Conservation (phyloP, 768 basidiomycete species). For the Tremella mesenterica region DNA sequence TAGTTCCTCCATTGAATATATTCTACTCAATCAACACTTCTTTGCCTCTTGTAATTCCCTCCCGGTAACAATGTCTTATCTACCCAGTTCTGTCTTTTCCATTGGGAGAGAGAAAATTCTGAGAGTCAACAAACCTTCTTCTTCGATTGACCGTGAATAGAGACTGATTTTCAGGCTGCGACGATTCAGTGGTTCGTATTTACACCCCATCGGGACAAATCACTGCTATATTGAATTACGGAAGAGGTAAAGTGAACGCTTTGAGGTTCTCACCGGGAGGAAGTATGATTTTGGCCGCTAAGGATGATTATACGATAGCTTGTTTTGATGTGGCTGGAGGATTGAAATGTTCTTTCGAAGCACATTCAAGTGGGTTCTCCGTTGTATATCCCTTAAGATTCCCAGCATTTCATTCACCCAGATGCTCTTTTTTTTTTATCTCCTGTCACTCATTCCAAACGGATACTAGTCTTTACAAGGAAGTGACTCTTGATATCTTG, state of each 20-base stretch:
- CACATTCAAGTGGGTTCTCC: conserved; percentile 5
- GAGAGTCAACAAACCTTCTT: too few species aligned
- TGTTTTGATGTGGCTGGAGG: conserved; percentile 7
- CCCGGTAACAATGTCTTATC: too few species aligned
- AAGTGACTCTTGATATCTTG: too few species aligned
- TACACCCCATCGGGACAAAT: conserved; percentile 33
- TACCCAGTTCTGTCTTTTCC: too few species aligned
- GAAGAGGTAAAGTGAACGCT: conserved; percentile 33
- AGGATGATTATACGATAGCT: conserved; percentile 27
- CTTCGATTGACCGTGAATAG: not conserved
- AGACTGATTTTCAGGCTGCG: conserved; percentile 14
- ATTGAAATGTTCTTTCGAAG: conserved; percentile 15
- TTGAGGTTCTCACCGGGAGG: conserved; percentile 38
- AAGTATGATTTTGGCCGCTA: conserved; percentile 23
- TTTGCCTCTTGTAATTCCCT: too few species aligned
- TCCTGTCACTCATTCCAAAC: too few species aligned
- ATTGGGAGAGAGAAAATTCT: too few species aligned
- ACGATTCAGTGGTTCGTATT: conserved; percentile 36
- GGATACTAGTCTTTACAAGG: too few species aligned
- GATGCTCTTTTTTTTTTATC: too few species aligned
- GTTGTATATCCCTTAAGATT: not conserved
- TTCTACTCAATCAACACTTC: too few species aligned
- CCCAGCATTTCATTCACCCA: too few species aligned
- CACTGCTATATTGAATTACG: conserved; percentile 34
- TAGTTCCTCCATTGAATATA: too few species aligned